Evolutionary conservation across 345 rosid species (phyloP).

Genomic region (Erodium maritimum): DNA sequence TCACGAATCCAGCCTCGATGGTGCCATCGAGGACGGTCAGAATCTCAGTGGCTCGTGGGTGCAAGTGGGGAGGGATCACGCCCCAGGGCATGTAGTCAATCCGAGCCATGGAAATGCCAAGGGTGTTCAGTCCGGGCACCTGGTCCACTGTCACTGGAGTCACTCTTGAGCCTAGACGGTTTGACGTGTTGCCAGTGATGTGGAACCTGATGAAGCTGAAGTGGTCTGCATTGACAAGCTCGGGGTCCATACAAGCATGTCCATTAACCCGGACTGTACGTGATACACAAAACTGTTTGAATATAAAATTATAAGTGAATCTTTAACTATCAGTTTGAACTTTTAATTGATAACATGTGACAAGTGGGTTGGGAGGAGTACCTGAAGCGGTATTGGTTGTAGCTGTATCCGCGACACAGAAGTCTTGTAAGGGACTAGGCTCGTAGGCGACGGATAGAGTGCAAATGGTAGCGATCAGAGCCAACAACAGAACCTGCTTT

Average conservation of each 20-base stretch:
- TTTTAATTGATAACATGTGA: too few relatives aligned
- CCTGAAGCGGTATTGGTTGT: slow-evolving; percentile 5
- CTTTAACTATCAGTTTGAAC: neutral
- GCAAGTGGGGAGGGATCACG: slow-evolving; percentile 8
- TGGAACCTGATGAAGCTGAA: slow-evolving; percentile 10
- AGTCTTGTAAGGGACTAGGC: slow-evolving; percentile 14
- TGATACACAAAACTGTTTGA: neutral
- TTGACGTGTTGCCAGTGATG: slow-evolving; percentile 2
- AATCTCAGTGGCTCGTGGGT: slow-evolving; percentile 15
- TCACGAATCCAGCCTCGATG: slow-evolving; percentile 15
- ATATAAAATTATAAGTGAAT: neutral
- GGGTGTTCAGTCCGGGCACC: slow-evolving; percentile 16
- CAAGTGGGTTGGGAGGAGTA: neutral
- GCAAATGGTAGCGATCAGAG: neutral
- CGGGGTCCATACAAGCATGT: slow-evolving; percentile 4
- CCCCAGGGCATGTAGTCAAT: slow-evolving; percentile 14
- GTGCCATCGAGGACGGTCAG: slow-evolving; percentile 17
- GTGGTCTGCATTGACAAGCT: slow-evolving; percentile 9
- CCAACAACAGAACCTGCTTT: neutral
- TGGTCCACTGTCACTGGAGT: slow-evolving; percentile 2
- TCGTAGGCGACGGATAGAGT: slow-evolving; percentile 4
- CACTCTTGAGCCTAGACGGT: slow-evolving; percentile 5
- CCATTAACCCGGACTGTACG: slow-evolving; percentile 14
- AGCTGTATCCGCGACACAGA: slow-evolving; percentile 11
- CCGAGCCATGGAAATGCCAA: slow-evolving; percentile 15